Evolutionary conservation across 768 basidiomycete species (phyloP), one percentile per base, ranked within the genome.

Genomic region (Suillus ampliporus): DNA sequence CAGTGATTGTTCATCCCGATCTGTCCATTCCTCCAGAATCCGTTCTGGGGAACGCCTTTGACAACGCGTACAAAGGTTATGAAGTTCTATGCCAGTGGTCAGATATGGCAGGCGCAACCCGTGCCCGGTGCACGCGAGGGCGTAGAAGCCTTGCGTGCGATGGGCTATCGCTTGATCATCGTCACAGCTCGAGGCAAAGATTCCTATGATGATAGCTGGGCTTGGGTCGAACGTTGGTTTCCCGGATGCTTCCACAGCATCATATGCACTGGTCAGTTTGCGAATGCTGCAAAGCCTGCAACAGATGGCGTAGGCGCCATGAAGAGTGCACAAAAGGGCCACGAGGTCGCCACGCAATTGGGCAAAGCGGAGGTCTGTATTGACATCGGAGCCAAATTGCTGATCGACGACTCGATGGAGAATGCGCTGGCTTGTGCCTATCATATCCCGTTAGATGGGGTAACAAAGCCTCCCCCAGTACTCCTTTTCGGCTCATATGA

Each of bases 371-470:
- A 89, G 69, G 85, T 92, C 51, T 90, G 91, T 70, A 76, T 83
- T 38, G 79, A 84, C 62, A 76, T 93, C 19, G 82, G 82, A 17
- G 89, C 91, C 13, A 79, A 81, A 44, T 71, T 92, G 43, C 77
- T 94, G 58, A 86, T 94, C 62, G 92, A 94, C 73, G 92, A 94
- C 76, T 92, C 91, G 7, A 69, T 88, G 46, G 92, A 94, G 74
- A 93, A 94, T 73, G 89, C 89, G 41, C 65, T 90, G 31, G 81
- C 85, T 61, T 88, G 87, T 65, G 82, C 80, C 0, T 80, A 71
- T 37, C 47, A 77, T 60, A 43, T 61, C 19, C 51, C 70, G 26
- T 57, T 57, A n/a, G 63, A 46, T 5, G 69, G 43, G 19, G 60
- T 57, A 9, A 43, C 52, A 56, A 51, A 54, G 28, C 78, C 80